phyloP scores from a whole-genome alignment of 1,139 yeast genomes.

The Yamadazyma diddensiae region DNA sequence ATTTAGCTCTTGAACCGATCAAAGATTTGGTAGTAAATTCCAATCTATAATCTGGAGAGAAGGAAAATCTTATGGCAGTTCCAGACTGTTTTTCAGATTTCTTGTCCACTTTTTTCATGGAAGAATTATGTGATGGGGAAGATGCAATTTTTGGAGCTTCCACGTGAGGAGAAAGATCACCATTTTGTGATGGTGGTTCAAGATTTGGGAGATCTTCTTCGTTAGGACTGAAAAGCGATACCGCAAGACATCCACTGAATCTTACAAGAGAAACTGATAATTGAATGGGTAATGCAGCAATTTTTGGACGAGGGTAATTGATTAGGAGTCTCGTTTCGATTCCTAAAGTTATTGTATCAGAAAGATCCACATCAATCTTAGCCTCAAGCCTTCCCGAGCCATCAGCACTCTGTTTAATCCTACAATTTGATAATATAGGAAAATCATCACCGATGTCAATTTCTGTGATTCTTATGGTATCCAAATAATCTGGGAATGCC shows the following conservation, averaged over 20 bases:
- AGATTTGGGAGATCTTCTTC: slow-evolving; percentile 29
- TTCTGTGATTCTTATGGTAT: slow-evolving; percentile 75
- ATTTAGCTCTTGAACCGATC: slow-evolving; percentile 88
- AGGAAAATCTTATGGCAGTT: slow-evolving; percentile 81
- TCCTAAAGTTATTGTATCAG: slow-evolving; percentile 87
- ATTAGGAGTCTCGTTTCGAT: slow-evolving; percentile 78
- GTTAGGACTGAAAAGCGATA: slow-evolving; percentile 61
- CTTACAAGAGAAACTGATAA: slow-evolving; percentile 84
- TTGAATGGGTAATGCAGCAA: slow-evolving; percentile 83
- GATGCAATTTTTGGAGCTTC: not conserved
- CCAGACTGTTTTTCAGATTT: slow-evolving; percentile 26
- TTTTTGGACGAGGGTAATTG: slow-evolving; percentile 80
- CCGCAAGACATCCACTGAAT: slow-evolving; percentile 89
- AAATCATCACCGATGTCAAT: slow-evolving; percentile 93
- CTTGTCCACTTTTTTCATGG: slow-evolving; percentile 3
- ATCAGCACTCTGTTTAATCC: slow-evolving; percentile 61
- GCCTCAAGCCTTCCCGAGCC: slow-evolving; percentile 69
- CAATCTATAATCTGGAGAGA: slow-evolving; percentile 84
- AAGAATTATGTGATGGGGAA: not conserved
- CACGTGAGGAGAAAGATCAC: not conserved
- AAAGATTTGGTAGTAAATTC: slow-evolving; percentile 84
- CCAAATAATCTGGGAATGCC: slow-evolving; percentile 75
- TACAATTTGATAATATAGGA: slow-evolving; percentile 92
- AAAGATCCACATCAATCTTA: slow-evolving; percentile 86
- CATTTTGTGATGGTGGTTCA: slow-evolving; percentile 2